Evolutionary conservation across 2,329 filamentous ascomycete species (phyloP).

Genomic region (Colletotrichum brevisporum): DNA sequence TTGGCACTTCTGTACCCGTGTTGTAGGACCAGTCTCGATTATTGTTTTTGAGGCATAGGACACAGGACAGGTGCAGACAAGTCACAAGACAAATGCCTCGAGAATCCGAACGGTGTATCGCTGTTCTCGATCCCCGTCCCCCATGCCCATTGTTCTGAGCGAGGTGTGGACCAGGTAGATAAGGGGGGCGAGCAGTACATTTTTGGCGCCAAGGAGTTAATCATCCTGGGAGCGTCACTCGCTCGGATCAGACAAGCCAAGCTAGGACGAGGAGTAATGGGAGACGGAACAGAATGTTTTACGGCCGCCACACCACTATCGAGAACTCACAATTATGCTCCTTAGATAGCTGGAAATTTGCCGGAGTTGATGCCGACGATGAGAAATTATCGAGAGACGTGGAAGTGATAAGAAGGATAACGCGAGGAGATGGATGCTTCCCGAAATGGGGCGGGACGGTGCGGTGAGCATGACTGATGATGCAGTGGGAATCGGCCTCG

Average conservation of each 20-base stretch:
- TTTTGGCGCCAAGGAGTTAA: conserved; percentile 34
- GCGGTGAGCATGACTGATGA: conserved; percentile 27
- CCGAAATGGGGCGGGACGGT: conserved; percentile 14
- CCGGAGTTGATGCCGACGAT: conserved; percentile 25
- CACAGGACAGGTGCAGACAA: too few species aligned
- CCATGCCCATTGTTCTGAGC: conserved; percentile 5
- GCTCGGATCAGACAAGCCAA: conserved; percentile 38
- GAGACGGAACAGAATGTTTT: conserved; percentile 6
- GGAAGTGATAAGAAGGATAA: conserved; percentile 7
- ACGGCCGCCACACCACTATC: background rate
- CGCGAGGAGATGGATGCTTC: background rate
- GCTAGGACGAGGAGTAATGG: conserved; percentile 16
- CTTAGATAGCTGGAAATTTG: background rate
- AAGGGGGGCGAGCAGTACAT: conserved; percentile 24
- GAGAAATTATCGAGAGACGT: conserved; percentile 18
- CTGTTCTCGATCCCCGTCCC: conserved; percentile 1
- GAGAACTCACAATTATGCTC: conserved; percentile 8
- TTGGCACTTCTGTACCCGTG: too few species aligned
- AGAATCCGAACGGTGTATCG: background rate
- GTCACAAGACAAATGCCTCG: too few species aligned
- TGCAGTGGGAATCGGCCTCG: conserved; percentile 17
- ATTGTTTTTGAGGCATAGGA: too few species aligned
- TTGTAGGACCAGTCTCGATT: too few species aligned
- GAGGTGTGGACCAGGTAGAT: conserved; percentile 22
- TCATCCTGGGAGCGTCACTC: conserved; percentile 37